phyloP scores from a whole-genome alignment of 2,329 filamentous ascomycete genomes.

The Huntiella abstrusa region DNA sequence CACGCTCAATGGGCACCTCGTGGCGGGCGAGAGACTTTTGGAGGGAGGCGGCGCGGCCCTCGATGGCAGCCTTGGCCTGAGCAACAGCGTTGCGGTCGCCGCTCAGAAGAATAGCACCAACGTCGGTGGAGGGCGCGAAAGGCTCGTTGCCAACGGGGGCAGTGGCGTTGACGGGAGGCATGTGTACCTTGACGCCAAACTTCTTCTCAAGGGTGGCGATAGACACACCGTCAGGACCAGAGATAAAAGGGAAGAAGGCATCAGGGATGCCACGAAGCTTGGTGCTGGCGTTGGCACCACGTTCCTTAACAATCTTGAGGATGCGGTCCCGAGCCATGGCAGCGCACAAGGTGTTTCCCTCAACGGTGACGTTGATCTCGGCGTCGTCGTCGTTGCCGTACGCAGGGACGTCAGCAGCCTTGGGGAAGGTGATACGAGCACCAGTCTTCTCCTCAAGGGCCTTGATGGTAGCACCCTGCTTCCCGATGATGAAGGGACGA shows the following conservation, averaged over 20 bases:
- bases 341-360: conserved; percentile 78
- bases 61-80: conserved; percentile 60
- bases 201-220: conserved; percentile 54
- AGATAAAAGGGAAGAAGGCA: conserved; percentile 91
- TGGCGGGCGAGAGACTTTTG: conserved; percentile 57
- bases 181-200: conserved; percentile 60
- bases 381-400: conserved; percentile 50
- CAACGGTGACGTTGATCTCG: conserved; percentile 69
- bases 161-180: conserved; percentile 36
- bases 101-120: conserved; percentile 62
- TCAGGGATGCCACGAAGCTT: conserved; percentile 70
- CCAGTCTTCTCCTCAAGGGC: conserved; percentile 76
- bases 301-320: conserved; percentile 70
- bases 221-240: conserved; percentile 53
- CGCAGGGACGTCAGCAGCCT: conserved; percentile 43
- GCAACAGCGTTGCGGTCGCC: conserved; percentile 74
- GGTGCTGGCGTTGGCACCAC: conserved; percentile 62
- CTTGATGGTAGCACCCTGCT: conserved; percentile 76
- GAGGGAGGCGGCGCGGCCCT: conserved; percentile 58
- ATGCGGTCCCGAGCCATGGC: conserved; percentile 71
- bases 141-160: conserved; percentile 48
- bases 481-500: conserved; percentile 81
- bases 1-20: conserved; percentile 64
- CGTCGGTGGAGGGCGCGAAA: conserved; percentile 49
- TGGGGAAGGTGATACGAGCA: conserved; percentile 77